Evolutionary conservation across 1,284 basidiomycete species (phyloP).

Genomic region (Boletus coffeatus): DNA sequence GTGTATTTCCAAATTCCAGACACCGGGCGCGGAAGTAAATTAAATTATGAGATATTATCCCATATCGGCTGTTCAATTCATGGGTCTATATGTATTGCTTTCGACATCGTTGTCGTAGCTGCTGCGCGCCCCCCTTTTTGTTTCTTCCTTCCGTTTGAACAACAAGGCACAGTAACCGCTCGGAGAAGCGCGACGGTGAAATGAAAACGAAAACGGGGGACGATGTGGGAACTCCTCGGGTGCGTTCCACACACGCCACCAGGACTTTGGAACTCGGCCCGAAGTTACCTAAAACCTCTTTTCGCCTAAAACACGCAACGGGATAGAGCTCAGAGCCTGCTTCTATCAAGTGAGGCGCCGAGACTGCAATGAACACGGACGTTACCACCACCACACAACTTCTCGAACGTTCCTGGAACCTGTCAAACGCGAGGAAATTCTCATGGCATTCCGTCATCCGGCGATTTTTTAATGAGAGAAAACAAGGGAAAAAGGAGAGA

Average conservation of each 20-base stretch:
- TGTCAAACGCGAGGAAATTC: conserved; percentile 3
- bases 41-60: background rate
- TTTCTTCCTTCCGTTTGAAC: background rate
- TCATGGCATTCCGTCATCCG: conserved; percentile 20
- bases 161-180: background rate
- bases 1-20: conserved; percentile 2
- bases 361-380: conserved; percentile 2
- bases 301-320: background rate
- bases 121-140: background rate
- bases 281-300: background rate
- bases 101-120: background rate
- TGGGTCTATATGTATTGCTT: background rate
- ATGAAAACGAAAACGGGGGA: background rate
- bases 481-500: background rate
- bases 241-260: background rate
- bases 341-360: background rate
- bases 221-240: background rate
- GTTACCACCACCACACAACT: background rate
- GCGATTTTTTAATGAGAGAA: background rate
- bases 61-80: background rate
- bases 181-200: background rate
- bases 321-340: background rate
- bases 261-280: conserved; percentile 9
- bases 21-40: conserved; percentile 14
- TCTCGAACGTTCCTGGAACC: conserved; percentile 10